Evolutionary conservation across 2,329 filamentous ascomycete species (phyloP).

Genomic region (Nothomitra cinnamomea): DNA sequence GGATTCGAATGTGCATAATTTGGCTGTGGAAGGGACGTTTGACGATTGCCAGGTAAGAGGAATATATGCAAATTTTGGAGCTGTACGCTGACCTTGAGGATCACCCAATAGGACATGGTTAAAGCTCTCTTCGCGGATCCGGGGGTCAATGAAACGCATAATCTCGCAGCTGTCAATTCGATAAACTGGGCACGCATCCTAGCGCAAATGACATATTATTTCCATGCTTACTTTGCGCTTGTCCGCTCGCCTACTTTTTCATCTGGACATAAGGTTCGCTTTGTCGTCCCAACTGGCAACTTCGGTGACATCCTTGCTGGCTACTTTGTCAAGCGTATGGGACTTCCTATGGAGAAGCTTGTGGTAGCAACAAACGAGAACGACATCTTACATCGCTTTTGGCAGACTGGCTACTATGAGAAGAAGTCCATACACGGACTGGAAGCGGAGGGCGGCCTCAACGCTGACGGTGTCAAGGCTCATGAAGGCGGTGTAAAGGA

Average conservation of each 20-base stretch:
- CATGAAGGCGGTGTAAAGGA: constrained; percentile 66
- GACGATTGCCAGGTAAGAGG: constrained; percentile 70
- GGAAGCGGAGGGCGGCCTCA: constrained; percentile 37
- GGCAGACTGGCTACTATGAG: constrained; percentile 76
- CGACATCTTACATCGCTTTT: constrained; percentile 92
- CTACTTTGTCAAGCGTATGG: constrained; percentile 85
- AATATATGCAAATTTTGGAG: not conserved
- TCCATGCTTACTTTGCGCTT: constrained; percentile 81
- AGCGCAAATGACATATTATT: constrained; percentile 95
- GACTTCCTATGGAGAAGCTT: constrained; percentile 72
- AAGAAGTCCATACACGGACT: constrained; percentile 51
- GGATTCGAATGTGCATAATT: constrained; percentile 82
- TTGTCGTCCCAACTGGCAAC: constrained; percentile 87
- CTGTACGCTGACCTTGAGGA: not conserved
- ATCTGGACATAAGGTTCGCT: constrained; percentile 45
- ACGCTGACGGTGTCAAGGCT: constrained; percentile 39
- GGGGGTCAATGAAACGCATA: constrained; percentile 64
- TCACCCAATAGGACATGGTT: constrained; percentile 54
- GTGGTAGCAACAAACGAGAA: constrained; percentile 94
- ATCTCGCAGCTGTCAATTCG: constrained; percentile 84
- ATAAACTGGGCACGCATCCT: constrained; percentile 95
- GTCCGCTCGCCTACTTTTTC: constrained; percentile 38
- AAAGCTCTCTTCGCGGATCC: constrained; percentile 82
- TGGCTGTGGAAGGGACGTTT: constrained; percentile 79
- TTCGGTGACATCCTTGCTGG: constrained; percentile 90